Base-by-base conservation (phyloP, 768 basidiomycete species). In the Kwoniella shandongensis region DNA sequence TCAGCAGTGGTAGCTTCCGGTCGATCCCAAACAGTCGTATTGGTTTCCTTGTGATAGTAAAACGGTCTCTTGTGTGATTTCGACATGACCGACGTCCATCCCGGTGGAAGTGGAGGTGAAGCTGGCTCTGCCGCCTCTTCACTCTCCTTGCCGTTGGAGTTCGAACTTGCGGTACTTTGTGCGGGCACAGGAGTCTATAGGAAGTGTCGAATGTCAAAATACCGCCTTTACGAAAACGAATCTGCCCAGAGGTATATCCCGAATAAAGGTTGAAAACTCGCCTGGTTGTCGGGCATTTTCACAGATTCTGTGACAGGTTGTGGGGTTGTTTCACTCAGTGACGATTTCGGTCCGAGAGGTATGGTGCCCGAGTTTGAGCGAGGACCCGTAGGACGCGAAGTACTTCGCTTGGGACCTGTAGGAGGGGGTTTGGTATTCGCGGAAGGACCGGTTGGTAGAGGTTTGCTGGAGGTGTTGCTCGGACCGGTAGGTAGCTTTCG, bases 11-110 rank as follows among this genome's bases (percentile, higher is more conserved):
- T n/a, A 6, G n/a, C 30, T 15, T 44, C 47, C 15, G 59, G 59
- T 27, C 49, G 40, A 12, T 51, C 54, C 61, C 61, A 62, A 7
- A 49, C 50, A 12, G 54, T 57, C 13, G 61, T 57, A 23, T 62
- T 52, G 5, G 49, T 56, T 27, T 45, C 55, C 35, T 57, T 57
- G 30, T 62, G 61, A 29, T 41, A 62, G 39, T 48, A 62, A 39
- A 62, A 62, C 25, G 36, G 53, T 32, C 51, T 23, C 29, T 54
- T 48, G 27, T 62, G 55, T 1, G 50, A 47, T 38, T 57, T 62
- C 2, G 61, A 62, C 49, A 62, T 52, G 42, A 62, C 45, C 23
- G 50, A 50, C 22, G 54, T 51, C 61, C 61, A 62, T 29, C 61
- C 61, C 2, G 42, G 44, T 29, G 61, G 61, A 3, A 62, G 51